Conservation (phyloP, 1,139 yeast genomes). For the Lodderomyces theae region DNA sequence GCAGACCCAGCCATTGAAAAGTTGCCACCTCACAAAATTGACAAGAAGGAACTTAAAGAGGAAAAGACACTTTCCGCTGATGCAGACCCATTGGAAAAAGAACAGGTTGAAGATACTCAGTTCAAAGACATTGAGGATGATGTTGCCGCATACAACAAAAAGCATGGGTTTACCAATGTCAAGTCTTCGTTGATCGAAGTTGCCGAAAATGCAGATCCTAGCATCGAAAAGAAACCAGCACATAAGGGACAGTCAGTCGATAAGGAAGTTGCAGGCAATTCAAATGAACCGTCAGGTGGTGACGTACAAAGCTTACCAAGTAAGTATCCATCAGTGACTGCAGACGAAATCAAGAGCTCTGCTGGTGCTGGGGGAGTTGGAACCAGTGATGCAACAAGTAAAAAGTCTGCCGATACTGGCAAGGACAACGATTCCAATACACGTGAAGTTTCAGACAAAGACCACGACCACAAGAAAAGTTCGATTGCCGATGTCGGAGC, state of each 20-base stretch:
- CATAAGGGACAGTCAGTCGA: conserved; percentile 16
- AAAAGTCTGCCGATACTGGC: conserved; percentile 1
- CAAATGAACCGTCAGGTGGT: conserved; percentile 7
- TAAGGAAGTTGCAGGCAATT: conserved; percentile 11
- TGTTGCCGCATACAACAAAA: conserved; percentile 27
- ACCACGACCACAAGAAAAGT: conserved; percentile 2
- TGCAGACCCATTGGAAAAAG: conserved; percentile 9
- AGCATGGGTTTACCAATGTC: conserved; percentile 25
- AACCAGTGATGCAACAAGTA: conserved; percentile 1
- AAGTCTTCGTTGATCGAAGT: conserved; percentile 28
- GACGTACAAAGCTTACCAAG: conserved; percentile 13
- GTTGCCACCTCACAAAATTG: conserved; percentile 17
- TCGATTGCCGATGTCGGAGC: conserved; percentile 7
- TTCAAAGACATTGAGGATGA: conserved; percentile 20
- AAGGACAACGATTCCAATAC: neutral
- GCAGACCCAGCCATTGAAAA: conserved; percentile 21
- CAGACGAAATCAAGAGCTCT: conserved; percentile 7
- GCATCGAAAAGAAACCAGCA: conserved; percentile 18
- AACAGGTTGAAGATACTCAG: conserved; percentile 10
- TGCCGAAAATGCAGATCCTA: conserved; percentile 26
- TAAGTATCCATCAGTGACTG: conserved; percentile 10
- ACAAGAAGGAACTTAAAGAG: conserved; percentile 5
- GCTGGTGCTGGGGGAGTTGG: conserved; percentile 5
- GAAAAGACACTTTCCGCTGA: conserved; percentile 6
- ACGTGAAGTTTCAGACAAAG: neutral